These are phyloP conservation scores for Saccharomycopsis vini DNA, from an alignment of 805 yeast species.

Conservation along the genomic window DNA sequence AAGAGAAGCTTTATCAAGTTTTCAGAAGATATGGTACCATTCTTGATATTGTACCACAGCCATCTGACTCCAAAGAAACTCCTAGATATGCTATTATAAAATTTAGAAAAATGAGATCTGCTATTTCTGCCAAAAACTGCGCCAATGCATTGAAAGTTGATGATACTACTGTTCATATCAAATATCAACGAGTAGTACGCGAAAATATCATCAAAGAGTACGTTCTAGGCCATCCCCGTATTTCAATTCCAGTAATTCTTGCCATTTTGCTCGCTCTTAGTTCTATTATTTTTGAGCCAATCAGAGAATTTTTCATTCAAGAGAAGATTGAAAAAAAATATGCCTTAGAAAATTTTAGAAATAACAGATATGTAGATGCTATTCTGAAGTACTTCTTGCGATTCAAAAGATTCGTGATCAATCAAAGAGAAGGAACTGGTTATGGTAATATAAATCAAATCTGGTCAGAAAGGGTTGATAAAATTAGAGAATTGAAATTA, in stretches of 20 bases:
- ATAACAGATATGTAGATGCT: conserved; percentile 23
- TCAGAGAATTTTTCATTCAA: conserved; percentile 70
- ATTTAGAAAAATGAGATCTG: conserved; percentile 52
- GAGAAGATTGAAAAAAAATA: conserved; percentile 59
- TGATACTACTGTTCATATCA: conserved; percentile 62
- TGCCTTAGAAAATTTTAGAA: conserved; percentile 37
- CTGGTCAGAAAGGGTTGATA: conserved; percentile 67
- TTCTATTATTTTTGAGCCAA: conserved; percentile 85
- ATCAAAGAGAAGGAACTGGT: too few species aligned
- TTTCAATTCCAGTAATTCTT: conserved; percentile 69
- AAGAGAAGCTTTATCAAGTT: conserved; percentile 62
- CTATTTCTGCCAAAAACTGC: conserved; percentile 86
- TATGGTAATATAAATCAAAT: conserved; percentile 24
- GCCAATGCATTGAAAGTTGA: conserved; percentile 67
- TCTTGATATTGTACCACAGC: conserved; percentile 57
- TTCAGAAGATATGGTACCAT: conserved; percentile 86
- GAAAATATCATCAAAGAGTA: conserved; percentile 48
- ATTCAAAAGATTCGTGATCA: background rate
- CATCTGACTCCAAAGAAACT: conserved; percentile 34
- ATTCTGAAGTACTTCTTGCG: background rate
- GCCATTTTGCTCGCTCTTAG: conserved; percentile 78
- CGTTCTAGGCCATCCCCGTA: conserved; percentile 67
- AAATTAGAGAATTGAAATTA: conserved; percentile 56
- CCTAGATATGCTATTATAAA: conserved; percentile 46
- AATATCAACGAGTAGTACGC: conserved; percentile 50